Percentiles rank a stretch among this genome's conserved stretches.
Evolutionary conservation across 1,284 basidiomycete species (phyloP).

Genomic region (Amylostereum areolatum): DNA sequence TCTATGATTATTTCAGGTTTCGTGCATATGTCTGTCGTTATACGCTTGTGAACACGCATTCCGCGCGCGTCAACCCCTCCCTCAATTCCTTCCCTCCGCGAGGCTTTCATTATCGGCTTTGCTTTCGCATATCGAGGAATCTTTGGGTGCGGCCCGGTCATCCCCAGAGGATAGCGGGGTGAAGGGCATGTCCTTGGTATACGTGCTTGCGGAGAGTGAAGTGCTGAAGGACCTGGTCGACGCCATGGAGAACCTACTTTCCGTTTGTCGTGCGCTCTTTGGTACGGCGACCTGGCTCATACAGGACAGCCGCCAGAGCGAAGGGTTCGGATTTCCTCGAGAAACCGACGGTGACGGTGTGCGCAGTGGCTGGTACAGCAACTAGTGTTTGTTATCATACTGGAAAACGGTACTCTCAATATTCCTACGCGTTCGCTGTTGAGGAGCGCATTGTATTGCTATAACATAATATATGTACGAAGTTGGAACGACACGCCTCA

Average conservation of each 20-base stretch:
- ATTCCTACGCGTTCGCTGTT: too few species aligned
- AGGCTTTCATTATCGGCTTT: conserved; percentile 34
- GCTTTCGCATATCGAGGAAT: conserved; percentile 30
- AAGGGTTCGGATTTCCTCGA: too few species aligned
- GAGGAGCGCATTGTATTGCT: too few species aligned
- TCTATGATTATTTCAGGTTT: conserved; percentile 25
- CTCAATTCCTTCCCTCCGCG: conserved; percentile 45
- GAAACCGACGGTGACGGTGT: too few species aligned
- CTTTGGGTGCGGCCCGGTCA: conserved; percentile 21
- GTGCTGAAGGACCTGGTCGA: conserved; percentile 37
- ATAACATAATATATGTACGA: too few species aligned
- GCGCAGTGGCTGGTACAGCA: too few species aligned
- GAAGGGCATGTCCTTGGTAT: conserved; percentile 33
- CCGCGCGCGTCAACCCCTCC: conserved; percentile 39
- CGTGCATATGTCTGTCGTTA: conserved; percentile 40
- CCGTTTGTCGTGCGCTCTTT: conserved; percentile 36
- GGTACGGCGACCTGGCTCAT: conserved; percentile 40
- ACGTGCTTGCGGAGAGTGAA: conserved; percentile 41
- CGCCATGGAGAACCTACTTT: conserved; percentile 35
- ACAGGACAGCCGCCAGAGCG: conserved; percentile 9
- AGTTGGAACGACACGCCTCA: too few species aligned
- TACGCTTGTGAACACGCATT: conserved; percentile 49
- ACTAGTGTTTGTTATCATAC: too few species aligned
- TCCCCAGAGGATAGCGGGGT: conserved; percentile 10
- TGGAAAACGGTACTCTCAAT: too few species aligned